Evolutionary conservation across 129 eudicot genomes (phyloP).

Genomic region (Erigeron canadensis): DNA sequence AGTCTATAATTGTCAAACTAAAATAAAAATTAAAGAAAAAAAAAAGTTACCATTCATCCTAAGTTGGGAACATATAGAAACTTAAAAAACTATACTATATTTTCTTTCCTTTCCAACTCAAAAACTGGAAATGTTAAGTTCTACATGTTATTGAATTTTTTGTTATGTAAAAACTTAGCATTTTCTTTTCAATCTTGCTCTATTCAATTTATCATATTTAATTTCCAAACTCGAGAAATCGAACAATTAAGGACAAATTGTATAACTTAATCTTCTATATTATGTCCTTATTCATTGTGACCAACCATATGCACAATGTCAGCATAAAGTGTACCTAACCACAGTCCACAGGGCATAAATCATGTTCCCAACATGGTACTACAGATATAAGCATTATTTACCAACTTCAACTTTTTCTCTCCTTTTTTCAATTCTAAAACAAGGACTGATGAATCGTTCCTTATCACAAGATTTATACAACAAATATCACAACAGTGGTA

Average conservation of each 20-base stretch:
- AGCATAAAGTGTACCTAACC: constrained; percentile 2
- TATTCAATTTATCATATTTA: background rate
- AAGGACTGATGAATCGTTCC: background rate
- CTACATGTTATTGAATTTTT: too few species aligned
- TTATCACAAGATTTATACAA: constrained; percentile 7
- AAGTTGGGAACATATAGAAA: too few species aligned
- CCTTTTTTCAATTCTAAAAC: too few species aligned
- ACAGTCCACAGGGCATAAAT: background rate
- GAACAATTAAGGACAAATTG: background rate
- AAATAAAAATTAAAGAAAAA: too few species aligned
- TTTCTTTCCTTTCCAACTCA: background rate
- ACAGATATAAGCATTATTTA: background rate
- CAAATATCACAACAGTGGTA: background rate
- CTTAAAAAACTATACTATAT: background rate
- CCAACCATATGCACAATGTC: background rate
- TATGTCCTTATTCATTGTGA: background rate
- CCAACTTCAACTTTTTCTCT: too few species aligned
- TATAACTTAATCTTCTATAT: background rate
- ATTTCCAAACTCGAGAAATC: background rate
- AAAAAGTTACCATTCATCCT: too few species aligned
- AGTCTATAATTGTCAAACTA: too few species aligned
- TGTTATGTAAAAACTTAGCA: background rate
- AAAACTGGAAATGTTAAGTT: background rate
- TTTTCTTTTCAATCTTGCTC: background rate
- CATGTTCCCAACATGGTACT: constrained; percentile 15